Percentiles rank a stretch among this genome's conserved stretches.
Conservation (phyloP, 2,329 filamentous ascomycete genomes). For the Ophiocordyceps camponoti-saundersi region DNA sequence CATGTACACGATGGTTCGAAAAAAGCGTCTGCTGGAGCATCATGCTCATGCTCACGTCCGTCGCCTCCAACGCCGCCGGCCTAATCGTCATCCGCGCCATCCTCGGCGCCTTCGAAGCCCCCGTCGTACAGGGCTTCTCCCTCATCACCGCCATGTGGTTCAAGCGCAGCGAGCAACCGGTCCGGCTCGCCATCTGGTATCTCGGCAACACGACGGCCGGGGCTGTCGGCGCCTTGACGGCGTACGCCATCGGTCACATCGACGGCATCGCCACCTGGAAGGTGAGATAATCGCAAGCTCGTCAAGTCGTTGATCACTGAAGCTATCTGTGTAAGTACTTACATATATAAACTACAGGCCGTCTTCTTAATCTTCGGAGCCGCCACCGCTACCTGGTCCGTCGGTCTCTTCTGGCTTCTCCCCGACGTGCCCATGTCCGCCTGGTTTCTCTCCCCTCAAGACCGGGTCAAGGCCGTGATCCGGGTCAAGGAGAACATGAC, state of each 20-base stretch:
- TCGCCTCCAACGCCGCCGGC: slow-evolving; percentile 12
- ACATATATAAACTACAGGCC: no score
- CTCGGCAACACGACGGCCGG: slow-evolving; percentile 14
- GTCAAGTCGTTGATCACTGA: no score
- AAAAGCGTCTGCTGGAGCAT: slow-evolving; percentile 14
- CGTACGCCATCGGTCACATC: slow-evolving; percentile 14
- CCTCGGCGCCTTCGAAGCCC: slow-evolving; percentile 14
- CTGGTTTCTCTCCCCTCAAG: slow-evolving; percentile 10
- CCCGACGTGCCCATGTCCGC: slow-evolving; percentile 10
- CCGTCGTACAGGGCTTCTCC: slow-evolving; percentile 12
- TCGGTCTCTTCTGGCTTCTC: slow-evolving; percentile 6
- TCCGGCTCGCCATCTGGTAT: slow-evolving; percentile 16
- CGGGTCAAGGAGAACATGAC: slow-evolving; percentile 17
- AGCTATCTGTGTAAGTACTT: background rate
- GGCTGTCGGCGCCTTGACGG: slow-evolving; percentile 11
- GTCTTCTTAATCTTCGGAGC: slow-evolving; percentile 10
- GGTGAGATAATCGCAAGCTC: slow-evolving; percentile 10
- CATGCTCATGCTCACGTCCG: slow-evolving; percentile 26
- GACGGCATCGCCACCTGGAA: slow-evolving; percentile 5
- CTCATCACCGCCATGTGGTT: slow-evolving; percentile 18
- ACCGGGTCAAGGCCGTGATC: slow-evolving; percentile 12
- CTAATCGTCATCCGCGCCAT: slow-evolving; percentile 15
- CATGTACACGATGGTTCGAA: no score
- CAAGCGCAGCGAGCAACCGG: slow-evolving; percentile 11
- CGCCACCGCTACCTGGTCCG: slow-evolving; percentile 7